Conservation (phyloP, 2,329 filamentous ascomycete genomes). For the Pseudogymnoascus sp. region DNA sequence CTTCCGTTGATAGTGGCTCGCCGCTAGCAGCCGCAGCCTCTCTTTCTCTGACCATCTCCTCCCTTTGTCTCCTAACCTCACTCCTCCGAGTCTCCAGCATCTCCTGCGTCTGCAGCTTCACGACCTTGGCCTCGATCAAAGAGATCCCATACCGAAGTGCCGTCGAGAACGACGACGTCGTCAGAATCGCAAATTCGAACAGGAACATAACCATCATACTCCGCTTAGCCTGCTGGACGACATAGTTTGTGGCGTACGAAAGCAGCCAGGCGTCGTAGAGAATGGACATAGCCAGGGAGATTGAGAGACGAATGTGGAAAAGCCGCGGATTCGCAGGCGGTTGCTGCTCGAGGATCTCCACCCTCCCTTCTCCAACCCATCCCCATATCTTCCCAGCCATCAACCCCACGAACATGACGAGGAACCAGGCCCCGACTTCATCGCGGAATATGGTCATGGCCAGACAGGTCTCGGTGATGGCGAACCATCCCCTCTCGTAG, state of each 20-base stretch:
- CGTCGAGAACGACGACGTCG: conserved; percentile 73
- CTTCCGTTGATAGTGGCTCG: conserved; percentile 30
- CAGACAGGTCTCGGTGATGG: conserved; percentile 89
- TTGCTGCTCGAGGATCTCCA: conserved; percentile 92
- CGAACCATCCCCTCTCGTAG: conserved; percentile 97
- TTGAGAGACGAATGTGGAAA: conserved; percentile 75
- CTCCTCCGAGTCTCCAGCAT: conserved; percentile 60
- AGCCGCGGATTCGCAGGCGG: conserved; percentile 79
- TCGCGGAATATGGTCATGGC: conserved; percentile 98
- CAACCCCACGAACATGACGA: conserved; percentile 91
- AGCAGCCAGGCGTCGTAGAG: conserved; percentile 74
- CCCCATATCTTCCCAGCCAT: conserved; percentile 96
- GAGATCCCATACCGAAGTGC: conserved; percentile 70
- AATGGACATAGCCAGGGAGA: conserved; percentile 72
- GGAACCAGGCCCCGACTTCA: conserved; percentile 87
- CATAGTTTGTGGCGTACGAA: conserved; percentile 70
- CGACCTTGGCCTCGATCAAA: conserved; percentile 67
- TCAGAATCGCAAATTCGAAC: conserved; percentile 89
- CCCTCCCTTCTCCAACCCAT: conserved; percentile 92
- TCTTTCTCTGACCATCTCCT: conserved; percentile 36
- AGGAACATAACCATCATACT: conserved; percentile 99
- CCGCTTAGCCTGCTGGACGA: conserved; percentile 79
- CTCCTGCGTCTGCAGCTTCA: conserved; percentile 63
- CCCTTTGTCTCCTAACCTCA: conserved; percentile 55
- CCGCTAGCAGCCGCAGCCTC: conserved; percentile 35